Conservation (phyloP, 2,329 filamentous ascomycete species). For the Biscogniauxia mediterranea region DNA sequence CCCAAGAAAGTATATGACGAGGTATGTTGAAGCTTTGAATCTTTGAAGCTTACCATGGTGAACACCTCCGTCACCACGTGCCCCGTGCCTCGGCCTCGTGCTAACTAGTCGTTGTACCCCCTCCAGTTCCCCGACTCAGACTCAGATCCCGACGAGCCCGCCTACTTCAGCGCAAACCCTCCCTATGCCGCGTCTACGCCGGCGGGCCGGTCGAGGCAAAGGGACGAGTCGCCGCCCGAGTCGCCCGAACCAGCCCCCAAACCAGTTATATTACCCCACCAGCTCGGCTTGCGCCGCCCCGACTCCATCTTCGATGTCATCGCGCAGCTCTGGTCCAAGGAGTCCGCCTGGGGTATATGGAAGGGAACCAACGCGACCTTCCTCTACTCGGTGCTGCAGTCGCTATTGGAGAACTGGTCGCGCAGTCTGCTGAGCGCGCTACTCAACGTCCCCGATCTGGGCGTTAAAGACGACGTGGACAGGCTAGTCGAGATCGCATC, state of each 20-base stretch:
- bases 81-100: background rate
- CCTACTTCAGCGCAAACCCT: slow-evolving; percentile 74
- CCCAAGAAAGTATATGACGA: slow-evolving; percentile 37
- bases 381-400: slow-evolving; percentile 81
- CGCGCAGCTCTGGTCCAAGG: slow-evolving; percentile 82
- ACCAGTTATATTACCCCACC: slow-evolving; percentile 47
- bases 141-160: slow-evolving; percentile 73
- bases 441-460: slow-evolving; percentile 83
- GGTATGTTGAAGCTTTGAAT: too few species aligned
- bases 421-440: slow-evolving; percentile 87
- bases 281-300: slow-evolving; percentile 68
- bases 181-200: slow-evolving; percentile 53
- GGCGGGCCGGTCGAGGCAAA: slow-evolving; percentile 36
- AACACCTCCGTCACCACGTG: too few species aligned
- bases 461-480: slow-evolving; percentile 73
- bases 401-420: slow-evolving; percentile 88
- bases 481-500: slow-evolving; percentile 71
- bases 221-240: slow-evolving; percentile 31
- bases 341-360: slow-evolving; percentile 90
- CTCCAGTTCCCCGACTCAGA: slow-evolving; percentile 52
- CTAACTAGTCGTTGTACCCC: slow-evolving; percentile 11
- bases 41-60: too few species aligned
- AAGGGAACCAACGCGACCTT: slow-evolving; percentile 92
- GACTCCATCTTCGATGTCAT: slow-evolving; percentile 86
- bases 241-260: slow-evolving; percentile 37